Evolutionary conservation across 169 alveolate genomes (phyloP).

Genomic region (Amoebophrya sp.): DNA sequence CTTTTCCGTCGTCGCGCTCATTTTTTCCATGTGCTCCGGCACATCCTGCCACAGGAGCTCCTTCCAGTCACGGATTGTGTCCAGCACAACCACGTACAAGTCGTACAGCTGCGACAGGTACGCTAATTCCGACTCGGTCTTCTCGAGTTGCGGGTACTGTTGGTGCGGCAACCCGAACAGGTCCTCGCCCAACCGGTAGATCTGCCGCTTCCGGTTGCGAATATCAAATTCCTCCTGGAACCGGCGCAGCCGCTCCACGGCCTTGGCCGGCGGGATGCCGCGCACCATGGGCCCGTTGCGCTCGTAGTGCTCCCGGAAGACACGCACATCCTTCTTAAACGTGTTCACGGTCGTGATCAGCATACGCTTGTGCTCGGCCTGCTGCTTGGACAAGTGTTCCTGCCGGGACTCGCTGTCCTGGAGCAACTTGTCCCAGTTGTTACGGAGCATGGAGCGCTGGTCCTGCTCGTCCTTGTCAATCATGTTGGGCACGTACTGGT

Average conservation of each 20-base stretch:
- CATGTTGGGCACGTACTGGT: neutral
- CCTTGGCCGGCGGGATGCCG: conserved; percentile 72
- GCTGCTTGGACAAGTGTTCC: conserved; percentile 67
- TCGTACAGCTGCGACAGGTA: conserved; percentile 82
- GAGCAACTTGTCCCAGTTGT: conserved; percentile 75
- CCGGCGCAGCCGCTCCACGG: conserved; percentile 71
- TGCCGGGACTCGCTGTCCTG: conserved; percentile 71
- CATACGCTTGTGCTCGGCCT: conserved; percentile 67
- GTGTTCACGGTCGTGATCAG: conserved; percentile 68
- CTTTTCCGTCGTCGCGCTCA: conserved; percentile 62
- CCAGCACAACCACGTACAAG: conserved; percentile 64
- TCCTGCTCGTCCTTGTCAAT: conserved; percentile 84
- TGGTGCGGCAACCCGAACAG: conserved; percentile 88
- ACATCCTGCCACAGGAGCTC: conserved; percentile 82
- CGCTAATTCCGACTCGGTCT: conserved; percentile 82
- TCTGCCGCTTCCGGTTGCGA: conserved; percentile 58
- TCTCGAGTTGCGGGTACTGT: conserved; percentile 84
- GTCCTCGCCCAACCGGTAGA: conserved; percentile 82
- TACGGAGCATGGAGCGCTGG: conserved; percentile 68
- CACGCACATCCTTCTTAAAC: conserved; percentile 70
- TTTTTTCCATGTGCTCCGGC: conserved; percentile 70
- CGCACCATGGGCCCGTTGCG: conserved; percentile 82
- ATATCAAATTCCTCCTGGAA: conserved; percentile 67
- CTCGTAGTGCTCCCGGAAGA: conserved; percentile 79
- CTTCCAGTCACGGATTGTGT: conserved; percentile 79